Percentiles rank a stretch among this genome's conserved stretches.
phyloP scores from a whole-genome alignment of 2,329 filamentous ascomycete genomes.

The Plectosphaerella plurivora region DNA sequence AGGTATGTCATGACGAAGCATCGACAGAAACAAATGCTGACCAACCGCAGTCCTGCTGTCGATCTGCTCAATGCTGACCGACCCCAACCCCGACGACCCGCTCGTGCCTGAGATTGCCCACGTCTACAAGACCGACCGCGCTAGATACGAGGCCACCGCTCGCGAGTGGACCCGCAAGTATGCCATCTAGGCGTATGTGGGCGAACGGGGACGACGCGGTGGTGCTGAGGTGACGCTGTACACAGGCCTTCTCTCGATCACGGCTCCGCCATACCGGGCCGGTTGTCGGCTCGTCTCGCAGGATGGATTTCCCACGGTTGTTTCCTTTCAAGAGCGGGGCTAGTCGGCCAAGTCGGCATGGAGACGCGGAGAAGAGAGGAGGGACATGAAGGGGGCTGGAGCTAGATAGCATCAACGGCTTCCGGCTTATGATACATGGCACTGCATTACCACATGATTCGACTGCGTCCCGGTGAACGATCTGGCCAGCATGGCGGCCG shows the following conservation, averaged over 20 bases:
- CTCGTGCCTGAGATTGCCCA: conserved; percentile 98
- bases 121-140: conserved; percentile 98
- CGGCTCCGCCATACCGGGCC: conserved; percentile 8
- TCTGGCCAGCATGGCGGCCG: conserved; percentile 9
- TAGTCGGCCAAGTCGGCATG: neutral
- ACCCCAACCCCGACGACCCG: conserved; percentile 98
- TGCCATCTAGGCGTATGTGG: conserved; percentile 62
- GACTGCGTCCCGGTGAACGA: too few species aligned
- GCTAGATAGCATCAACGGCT: conserved; percentile 2
- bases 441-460: neutral
- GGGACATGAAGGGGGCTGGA: neutral
- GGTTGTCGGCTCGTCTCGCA: neutral
- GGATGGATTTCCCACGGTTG: neutral
- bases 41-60: conserved; percentile 74
- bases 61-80: conserved; percentile 99
- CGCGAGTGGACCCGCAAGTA: conserved; percentile 99
- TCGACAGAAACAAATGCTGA: conserved; percentile 1
- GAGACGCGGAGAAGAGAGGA: neutral
- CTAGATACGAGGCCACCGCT: conserved; percentile 92
- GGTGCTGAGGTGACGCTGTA: neutral
- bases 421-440: conserved; percentile 3
- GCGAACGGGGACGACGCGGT: conserved; percentile 3
- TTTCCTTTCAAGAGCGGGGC: neutral
- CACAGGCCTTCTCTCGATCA: conserved; percentile 9
- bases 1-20: conserved; percentile 51